Percentiles rank a stretch among this genome's conserved stretches.
These are phyloP conservation scores for Massospora cicadina DNA, from an alignment of 371 early-diverging fungal genomes.

Conservation along the genomic window DNA sequence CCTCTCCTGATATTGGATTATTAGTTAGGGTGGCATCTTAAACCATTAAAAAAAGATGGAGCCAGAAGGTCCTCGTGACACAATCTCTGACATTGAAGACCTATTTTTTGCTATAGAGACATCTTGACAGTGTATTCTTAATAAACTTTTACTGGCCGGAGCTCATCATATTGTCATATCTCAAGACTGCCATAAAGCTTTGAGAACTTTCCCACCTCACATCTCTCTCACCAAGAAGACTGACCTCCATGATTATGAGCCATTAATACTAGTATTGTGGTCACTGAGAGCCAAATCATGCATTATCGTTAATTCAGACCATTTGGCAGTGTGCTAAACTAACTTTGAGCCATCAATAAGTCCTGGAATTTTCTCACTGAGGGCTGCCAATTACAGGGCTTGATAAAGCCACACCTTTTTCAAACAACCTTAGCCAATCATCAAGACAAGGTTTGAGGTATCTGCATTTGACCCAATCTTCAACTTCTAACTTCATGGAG, in stretches of 20 bases:
- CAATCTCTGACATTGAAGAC: conserved; percentile 34
- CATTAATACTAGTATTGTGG: conserved; percentile 62
- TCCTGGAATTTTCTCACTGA: conserved; percentile 42
- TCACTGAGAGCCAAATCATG: conserved; percentile 46
- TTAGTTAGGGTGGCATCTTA: neutral
- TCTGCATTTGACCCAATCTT: conserved; percentile 16
- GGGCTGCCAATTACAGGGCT: neutral
- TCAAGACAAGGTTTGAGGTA: conserved; percentile 71
- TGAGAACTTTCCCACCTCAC: conserved; percentile 25
- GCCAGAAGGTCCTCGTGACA: neutral
- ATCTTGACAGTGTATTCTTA: conserved; percentile 58
- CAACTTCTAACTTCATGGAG: conserved; percentile 49
- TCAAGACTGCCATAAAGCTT: conserved; percentile 67
- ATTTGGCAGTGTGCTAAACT: conserved; percentile 42
- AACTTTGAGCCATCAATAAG: conserved; percentile 55
- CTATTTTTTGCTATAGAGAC: conserved; percentile 40
- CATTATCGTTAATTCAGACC: conserved; percentile 38
- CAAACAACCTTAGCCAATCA: conserved; percentile 52
- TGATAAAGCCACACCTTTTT: conserved; percentile 28
- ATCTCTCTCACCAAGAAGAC: neutral
- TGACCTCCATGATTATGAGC: conserved; percentile 35
- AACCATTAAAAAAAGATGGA: neutral
- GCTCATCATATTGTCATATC: conserved; percentile 48
- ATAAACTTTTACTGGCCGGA: conserved; percentile 46
- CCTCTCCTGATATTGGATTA: neutral